Evolutionary conservation across 2,329 filamentous ascomycete genomes (phyloP), one percentile per base, ranked within the genome.

Genomic region (Neonectria neomacrospora): DNA sequence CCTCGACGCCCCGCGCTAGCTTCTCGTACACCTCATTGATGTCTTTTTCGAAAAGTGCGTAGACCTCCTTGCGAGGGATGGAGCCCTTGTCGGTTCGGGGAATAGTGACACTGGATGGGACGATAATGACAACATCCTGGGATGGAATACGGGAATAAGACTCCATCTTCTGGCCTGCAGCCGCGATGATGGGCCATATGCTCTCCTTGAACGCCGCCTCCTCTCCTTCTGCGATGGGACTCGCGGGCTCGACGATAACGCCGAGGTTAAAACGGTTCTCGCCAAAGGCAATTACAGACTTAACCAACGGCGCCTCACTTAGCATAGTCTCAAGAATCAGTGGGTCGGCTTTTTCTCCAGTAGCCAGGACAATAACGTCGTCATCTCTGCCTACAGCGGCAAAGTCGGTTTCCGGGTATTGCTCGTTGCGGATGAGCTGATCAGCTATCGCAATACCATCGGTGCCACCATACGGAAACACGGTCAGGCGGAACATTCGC

Each of bases 301-400:
- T 69, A 28, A 71, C 59, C 16, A 39, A 4, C 7, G 68, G 64
- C 8, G 61, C 48, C 32, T 68, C 65, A 20, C 37, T 66, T 39
- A 74, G 34, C 52, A 58, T 61, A 6, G 55, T 63, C 51, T 73
- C 71, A 6, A 74, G 60, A 16, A 70, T 67, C 22, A 63, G 61
- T 3, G 71, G 71, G 28, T 67, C 64, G 10, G 62, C 70, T 56
- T 74, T 74, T 41, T 74, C 71, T 14, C 71, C 71, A 5, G 68
- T 73, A 3, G 67, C 67, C 14, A 74, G 63, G 11, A 71, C 67
- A 18, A 74, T 72, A 6, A 74, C 61, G 50, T 74, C 71, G 57
- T 80, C 79, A 20, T 71, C 72, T 7, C 80, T 69, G 0, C 79
- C 79, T 8, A 78, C 58, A 3, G 28, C 73, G 34, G 61, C 72